Conservation (phyloP, 192 early-diverging fungal genomes). For the Podila verticillata region DNA sequence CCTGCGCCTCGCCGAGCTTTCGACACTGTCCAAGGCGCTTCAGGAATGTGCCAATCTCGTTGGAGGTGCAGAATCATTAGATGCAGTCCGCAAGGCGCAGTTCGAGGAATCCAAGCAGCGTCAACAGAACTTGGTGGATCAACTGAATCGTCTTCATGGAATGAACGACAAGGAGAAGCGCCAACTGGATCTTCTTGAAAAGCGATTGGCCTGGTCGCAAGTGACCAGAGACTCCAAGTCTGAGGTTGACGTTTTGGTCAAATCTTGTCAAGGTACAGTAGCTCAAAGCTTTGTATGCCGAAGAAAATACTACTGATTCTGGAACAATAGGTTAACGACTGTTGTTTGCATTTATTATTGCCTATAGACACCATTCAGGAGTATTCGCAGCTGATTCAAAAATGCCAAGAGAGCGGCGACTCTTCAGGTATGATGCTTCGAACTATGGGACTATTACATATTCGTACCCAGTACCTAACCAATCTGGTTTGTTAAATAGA, state of each 20-base stretch:
- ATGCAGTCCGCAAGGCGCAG: slow-evolving; percentile 10
- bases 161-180: slow-evolving; percentile 24
- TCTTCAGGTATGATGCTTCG: slow-evolving; percentile 17
- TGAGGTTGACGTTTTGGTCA: slow-evolving; percentile 12
- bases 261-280: slow-evolving; percentile 22
- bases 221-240: slow-evolving; percentile 12
- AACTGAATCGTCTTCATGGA: slow-evolving; percentile 6
- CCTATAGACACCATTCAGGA: slow-evolving; percentile 15
- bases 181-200: slow-evolving; percentile 16
- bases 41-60: slow-evolving; percentile 9
- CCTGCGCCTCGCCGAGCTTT: slow-evolving; percentile 9
- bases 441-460: not conserved
- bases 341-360: not conserved
- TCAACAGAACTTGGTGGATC: slow-evolving; percentile 8
- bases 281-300: not conserved
- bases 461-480: not conserved
- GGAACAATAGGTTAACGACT: not conserved
- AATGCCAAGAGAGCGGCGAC: slow-evolving; percentile 15
- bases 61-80: slow-evolving; percentile 21
- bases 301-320: not conserved
- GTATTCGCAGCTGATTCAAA: slow-evolving; percentile 17
- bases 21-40: slow-evolving; percentile 3
- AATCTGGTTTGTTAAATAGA: not conserved
- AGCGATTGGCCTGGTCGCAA: slow-evolving; percentile 31
- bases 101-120: slow-evolving; percentile 1